Evolutionary conservation across 2,329 filamentous ascomycete genomes (phyloP).

Genomic region (Scopulariopsis brevicaulis): DNA sequence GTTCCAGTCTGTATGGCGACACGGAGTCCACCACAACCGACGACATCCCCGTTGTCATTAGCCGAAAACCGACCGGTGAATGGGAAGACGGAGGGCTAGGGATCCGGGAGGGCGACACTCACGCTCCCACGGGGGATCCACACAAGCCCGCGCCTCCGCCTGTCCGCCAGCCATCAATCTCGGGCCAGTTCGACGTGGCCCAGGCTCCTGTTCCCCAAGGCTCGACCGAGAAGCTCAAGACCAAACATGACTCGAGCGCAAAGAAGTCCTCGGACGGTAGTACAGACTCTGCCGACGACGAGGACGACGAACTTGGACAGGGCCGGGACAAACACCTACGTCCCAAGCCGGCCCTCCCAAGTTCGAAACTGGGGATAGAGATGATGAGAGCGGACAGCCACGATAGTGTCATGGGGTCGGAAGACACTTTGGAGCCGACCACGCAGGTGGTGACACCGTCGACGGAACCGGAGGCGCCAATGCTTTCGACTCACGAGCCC

Average conservation of each 20-base stretch:
- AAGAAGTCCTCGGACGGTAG: constrained; percentile 57
- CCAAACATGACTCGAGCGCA: constrained; percentile 65
- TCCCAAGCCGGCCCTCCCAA: constrained; percentile 50
- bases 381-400: constrained; percentile 98
- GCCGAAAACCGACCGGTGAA: constrained; percentile 61
- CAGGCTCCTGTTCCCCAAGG: constrained; percentile 39
- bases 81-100: constrained; percentile 73
- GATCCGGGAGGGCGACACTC: constrained; percentile 53
- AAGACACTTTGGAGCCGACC: constrained; percentile 37
- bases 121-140: constrained; percentile 18
- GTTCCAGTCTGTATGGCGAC: constrained; percentile 80
- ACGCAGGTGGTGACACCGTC: constrained; percentile 40
- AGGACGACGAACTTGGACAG: constrained; percentile 77
- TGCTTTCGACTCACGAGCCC: constrained; percentile 13
- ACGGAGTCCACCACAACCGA: constrained; percentile 69
- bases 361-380: constrained; percentile 85
- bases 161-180: constrained; percentile 52
- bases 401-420: constrained; percentile 57
- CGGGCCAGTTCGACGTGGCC: constrained; percentile 41
- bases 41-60: constrained; percentile 65
- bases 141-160: constrained; percentile 30
- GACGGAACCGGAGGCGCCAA: constrained; percentile 23
- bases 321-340: constrained; percentile 33
- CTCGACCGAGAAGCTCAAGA: constrained; percentile 62
- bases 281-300: constrained; percentile 81